A percentile compares a stretch with the other conserved stretches of the same genome.
phyloP scores from a whole-genome alignment of 2,329 filamentous ascomycete species.

The Trichoderma sp. region DNA sequence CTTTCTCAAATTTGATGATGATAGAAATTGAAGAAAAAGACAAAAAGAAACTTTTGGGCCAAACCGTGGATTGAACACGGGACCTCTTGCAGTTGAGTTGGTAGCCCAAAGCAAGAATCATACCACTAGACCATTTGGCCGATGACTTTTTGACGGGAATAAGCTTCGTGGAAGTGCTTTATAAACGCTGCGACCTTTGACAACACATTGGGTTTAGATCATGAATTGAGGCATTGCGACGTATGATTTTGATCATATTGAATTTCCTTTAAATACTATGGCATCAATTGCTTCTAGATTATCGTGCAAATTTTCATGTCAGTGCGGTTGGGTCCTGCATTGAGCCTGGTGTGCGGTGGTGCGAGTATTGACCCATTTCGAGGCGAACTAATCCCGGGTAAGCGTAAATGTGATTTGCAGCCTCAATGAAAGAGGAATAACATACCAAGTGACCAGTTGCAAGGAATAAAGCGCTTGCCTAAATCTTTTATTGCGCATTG shows the following conservation, averaged over 20 bases:
- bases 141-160: not conserved
- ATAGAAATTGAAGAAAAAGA: no score
- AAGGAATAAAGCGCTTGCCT: not conserved
- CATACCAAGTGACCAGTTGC: not conserved
- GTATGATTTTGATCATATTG: not conserved
- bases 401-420: not conserved
- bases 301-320: fast-evolving
- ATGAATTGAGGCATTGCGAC: no score
- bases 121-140: constrained; percentile 22
- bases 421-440: not conserved
- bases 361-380: not conserved
- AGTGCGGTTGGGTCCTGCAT: not conserved
- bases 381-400: not conserved
- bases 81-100: constrained; percentile 20
- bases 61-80: constrained; percentile 22
- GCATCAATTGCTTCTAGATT: not conserved
- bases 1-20: no score
- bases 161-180: not conserved
- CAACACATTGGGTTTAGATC: not conserved
- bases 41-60: constrained; percentile 23
- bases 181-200: not conserved
- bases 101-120: constrained; percentile 22
- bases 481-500: not conserved
- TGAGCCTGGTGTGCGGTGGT: not conserved
- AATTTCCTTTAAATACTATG: not conserved